Base-by-base conservation (phyloP, 768 basidiomycete genomes). In the Scleroderma citrinum region DNA sequence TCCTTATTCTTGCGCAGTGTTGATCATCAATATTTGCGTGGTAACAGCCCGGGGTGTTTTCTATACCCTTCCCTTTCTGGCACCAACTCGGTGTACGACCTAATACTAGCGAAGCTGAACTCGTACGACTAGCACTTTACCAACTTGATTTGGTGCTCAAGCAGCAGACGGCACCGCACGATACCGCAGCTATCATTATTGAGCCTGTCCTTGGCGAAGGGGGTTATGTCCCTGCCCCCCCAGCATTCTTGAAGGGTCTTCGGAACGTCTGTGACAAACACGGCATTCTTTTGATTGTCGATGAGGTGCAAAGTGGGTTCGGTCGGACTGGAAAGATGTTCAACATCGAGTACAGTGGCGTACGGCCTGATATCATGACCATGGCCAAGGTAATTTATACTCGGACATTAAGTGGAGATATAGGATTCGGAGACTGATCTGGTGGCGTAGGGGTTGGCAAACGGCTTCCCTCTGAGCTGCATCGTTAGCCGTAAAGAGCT, bases 141-240 rank as follows among this genome's bases (percentile, higher is more conserved):
- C 89, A 94, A 63, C 76, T 97, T 17, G 83, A 91, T 47, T 76
- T 96, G 13, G 62, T 95, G 12, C 69, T 86, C 51, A 69, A 71
- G 44, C 94, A 97, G 65, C 90, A 93, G 65, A 85, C 83, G 7
- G 75, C 84, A 2, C 88, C 93, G 0, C 66, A 69, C 5, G 94
- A 97, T 64, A 94, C 92, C 1, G 92, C 94, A 2, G 93, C 92
- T n/a, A 85, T 97, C 60, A 69, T 98, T 54, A 69, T 98, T 36
- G 95, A 98, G 73, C 89, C 95, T 36, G 85, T 97, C 1, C 75
- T 97, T 26, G 94, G 93, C 21, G 95, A 97, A 67, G 95, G 95
- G 31, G 95, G 95, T 1, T 97, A 98, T 66, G 88, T 96, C 14
- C 83, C 90, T 24, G 90, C 92, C 0, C 90, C 92, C 0, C 61